Percentiles rank a stretch among this genome's conserved stretches.
Conservation (phyloP, 257 asterid genomes). For the Rehmannia glutinosa region DNA sequence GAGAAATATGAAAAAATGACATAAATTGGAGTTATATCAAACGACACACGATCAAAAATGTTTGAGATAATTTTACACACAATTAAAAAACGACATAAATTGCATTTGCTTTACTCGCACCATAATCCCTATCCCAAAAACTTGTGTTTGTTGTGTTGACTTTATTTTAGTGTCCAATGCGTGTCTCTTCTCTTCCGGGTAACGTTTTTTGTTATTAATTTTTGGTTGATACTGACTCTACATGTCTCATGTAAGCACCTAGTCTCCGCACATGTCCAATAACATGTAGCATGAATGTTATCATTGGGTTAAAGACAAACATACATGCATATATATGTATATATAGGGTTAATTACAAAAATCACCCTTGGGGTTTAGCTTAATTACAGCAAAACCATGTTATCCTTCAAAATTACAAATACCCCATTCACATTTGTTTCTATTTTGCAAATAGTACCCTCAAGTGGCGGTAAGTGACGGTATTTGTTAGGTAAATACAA, state of each 20-base stretch:
- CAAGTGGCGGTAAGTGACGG: no score
- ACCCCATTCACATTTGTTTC: not conserved
- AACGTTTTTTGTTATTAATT: not conserved
- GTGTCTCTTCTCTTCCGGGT: not conserved
- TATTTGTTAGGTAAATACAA: no score
- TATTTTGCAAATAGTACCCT: not conserved
- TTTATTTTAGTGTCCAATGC: not conserved
- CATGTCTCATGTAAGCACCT: not conserved
- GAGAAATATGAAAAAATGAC: constrained; percentile 26
- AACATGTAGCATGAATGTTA: not conserved
- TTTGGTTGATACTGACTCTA: not conserved
- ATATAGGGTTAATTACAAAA: no score
- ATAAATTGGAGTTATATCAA: not conserved
- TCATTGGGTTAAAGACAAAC: not conserved
- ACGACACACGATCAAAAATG: no score
- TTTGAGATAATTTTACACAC: no score
- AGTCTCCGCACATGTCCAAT: not conserved
- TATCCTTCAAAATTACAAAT: not conserved
- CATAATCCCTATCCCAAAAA: not conserved
- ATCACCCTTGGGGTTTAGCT: not conserved
- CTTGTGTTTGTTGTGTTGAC: not conserved
- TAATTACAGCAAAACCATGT: no score
- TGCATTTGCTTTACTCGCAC: no score
- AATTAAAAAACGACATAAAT: no score
- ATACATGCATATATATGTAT: no score